A percentile compares a stretch with the other conserved stretches of the same genome.
These are phyloP conservation scores for Sugiyamaella americana DNA, from an alignment of 805 yeast species.

Conservation along the genomic window DNA sequence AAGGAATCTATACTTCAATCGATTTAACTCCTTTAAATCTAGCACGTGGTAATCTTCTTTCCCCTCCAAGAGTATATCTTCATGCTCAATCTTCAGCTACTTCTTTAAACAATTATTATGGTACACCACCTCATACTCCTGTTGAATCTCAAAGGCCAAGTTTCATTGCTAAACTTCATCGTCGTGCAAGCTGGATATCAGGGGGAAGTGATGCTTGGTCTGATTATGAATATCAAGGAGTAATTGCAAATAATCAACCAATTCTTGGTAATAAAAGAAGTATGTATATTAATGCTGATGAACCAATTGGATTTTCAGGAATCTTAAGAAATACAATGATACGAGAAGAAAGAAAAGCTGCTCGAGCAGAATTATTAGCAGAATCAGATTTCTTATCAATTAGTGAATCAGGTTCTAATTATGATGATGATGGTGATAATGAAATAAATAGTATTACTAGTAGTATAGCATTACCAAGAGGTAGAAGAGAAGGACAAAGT, in stretches of 20 bases:
- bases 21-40: slow-evolving; percentile 21
- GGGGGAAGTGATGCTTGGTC: slow-evolving; percentile 13
- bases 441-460: background rate
- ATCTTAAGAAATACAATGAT: slow-evolving; percentile 24
- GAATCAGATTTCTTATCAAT: background rate
- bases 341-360: slow-evolving; percentile 19
- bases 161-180: slow-evolving; percentile 3
- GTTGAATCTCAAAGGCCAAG: slow-evolving; percentile 1
- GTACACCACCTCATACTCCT: background rate
- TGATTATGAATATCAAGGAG: slow-evolving; percentile 19
- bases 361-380: background rate
- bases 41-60: slow-evolving; percentile 10
- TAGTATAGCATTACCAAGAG: background rate
- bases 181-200: slow-evolving; percentile 21
- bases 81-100: slow-evolving; percentile 17
- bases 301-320: slow-evolving; percentile 25
- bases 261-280: slow-evolving; percentile 1
- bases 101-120: slow-evolving; percentile 7
- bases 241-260: slow-evolving; percentile 7
- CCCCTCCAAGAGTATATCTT: slow-evolving; percentile 8
- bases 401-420: background rate
- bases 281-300: slow-evolving; percentile 7
- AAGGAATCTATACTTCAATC: slow-evolving; percentile 22
- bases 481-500: background rate
- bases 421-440: background rate